Percentiles rank a stretch among this genome's conserved stretches.
Conservation (phyloP, 2,329 filamentous ascomycete genomes). For the Monosporascus sp. region DNA sequence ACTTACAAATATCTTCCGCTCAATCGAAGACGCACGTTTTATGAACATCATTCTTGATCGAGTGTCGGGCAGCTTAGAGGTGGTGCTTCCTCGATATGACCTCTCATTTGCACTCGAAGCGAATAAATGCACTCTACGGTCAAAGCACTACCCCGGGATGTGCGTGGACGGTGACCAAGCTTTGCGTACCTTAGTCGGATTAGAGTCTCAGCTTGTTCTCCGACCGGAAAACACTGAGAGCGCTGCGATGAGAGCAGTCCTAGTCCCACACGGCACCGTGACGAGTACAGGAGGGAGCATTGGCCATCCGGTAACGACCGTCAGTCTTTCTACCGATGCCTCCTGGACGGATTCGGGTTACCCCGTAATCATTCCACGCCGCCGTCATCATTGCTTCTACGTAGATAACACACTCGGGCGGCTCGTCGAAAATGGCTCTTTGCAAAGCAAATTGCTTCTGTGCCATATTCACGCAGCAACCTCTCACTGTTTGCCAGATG, state of each 20-base stretch:
- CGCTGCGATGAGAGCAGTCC: slow-evolving; percentile 25
- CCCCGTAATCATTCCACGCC: background rate
- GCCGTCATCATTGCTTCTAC: slow-evolving; percentile 27
- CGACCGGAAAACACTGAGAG: slow-evolving; percentile 6
- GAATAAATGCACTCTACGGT: slow-evolving; percentile 29
- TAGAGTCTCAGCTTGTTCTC: slow-evolving; percentile 45
- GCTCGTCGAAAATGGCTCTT: slow-evolving; percentile 43
- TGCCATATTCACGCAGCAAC: slow-evolving; percentile 51
- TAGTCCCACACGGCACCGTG: slow-evolving; percentile 33
- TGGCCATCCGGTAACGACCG: slow-evolving; percentile 4
- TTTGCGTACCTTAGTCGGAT: slow-evolving; percentile 43
- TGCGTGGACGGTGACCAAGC: slow-evolving; percentile 39
- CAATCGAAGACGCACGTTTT: background rate
- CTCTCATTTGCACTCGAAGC: slow-evolving; percentile 39
- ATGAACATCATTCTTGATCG: background rate
- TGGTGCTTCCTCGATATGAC: slow-evolving; percentile 42
- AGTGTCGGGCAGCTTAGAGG: slow-evolving; percentile 20
- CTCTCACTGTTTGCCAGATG: slow-evolving; percentile 45
- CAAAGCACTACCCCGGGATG: slow-evolving; percentile 46
- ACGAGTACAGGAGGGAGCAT: slow-evolving; percentile 3
- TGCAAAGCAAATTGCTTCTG: slow-evolving; percentile 47
- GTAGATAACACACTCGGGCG: slow-evolving; percentile 46
- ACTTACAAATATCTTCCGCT: background rate
- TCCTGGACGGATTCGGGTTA: slow-evolving; percentile 25
- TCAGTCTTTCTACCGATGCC: background rate